Conservation (phyloP, 345 rosid genomes). For the Sapria himalayana region DNA sequence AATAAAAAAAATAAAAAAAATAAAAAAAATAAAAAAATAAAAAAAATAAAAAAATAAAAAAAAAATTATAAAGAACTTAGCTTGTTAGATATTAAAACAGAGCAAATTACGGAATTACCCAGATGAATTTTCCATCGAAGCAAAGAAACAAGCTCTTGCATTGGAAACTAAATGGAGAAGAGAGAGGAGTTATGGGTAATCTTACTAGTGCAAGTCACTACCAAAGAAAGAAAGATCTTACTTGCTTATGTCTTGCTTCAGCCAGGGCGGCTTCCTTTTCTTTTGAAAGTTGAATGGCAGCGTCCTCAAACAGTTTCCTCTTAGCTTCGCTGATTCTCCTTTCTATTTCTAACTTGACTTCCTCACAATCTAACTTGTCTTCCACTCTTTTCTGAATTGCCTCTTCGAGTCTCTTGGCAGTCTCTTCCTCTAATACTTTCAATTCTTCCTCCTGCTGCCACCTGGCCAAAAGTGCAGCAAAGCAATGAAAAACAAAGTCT, state of each 20-base stretch:
- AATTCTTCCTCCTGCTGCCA: conserved; percentile 43
- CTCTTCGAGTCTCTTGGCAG: conserved; percentile 52
- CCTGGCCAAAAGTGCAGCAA: conserved; percentile 14
- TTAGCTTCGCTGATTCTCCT: conserved; percentile 40
- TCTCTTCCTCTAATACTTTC: conserved; percentile 53
- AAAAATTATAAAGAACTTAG: no score
- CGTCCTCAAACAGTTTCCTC: conserved; percentile 43
- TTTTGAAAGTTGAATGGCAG: conserved; percentile 29
- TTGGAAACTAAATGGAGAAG: no score
- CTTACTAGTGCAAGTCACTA: no score
- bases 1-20: no score
- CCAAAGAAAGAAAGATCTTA: no score
- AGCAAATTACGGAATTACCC: no score
- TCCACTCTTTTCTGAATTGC: conserved; percentile 59
- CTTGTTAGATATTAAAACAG: no score
- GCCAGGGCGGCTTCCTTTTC: conserved; percentile 56
- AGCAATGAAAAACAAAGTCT: conserved; percentile 1
- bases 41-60: no score
- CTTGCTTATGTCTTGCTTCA: conserved; percentile 55
- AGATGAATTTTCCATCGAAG: no score
- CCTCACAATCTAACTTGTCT: conserved; percentile 35
- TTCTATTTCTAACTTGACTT: conserved; percentile 33
- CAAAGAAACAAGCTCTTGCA: no score
- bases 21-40: no score
- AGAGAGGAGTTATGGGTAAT: no score